Conservation (phyloP, 768 basidiomycete genomes). For the Pleurotus platypus region DNA sequence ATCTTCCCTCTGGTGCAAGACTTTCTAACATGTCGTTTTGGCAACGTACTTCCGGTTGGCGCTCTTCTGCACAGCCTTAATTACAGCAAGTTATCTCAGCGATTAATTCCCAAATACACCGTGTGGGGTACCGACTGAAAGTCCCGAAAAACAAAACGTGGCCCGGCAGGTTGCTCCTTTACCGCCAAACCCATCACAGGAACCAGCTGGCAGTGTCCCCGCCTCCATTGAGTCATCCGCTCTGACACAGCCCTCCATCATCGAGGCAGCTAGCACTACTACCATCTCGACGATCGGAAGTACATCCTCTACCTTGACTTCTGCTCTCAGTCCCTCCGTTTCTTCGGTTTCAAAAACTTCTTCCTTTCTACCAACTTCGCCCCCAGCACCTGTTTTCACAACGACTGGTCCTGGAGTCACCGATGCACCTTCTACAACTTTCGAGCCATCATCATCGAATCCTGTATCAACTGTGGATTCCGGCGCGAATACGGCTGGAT, state of each 20-base stretch:
- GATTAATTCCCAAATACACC: no score
- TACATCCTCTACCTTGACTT: no score
- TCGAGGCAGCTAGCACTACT: neutral
- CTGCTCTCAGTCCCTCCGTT: no score
- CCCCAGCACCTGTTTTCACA: neutral
- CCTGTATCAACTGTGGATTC: neutral
- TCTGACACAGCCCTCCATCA: neutral
- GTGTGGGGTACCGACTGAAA: neutral
- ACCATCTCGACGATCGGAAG: neutral
- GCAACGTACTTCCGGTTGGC: no score
- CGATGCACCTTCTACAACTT: neutral
- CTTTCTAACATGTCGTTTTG: no score
- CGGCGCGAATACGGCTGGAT: constrained; percentile 15
- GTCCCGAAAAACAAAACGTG: neutral
- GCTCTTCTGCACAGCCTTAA: no score
- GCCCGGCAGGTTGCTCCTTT: neutral
- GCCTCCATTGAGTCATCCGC: neutral
- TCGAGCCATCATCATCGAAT: neutral
- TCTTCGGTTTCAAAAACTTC: neutral
- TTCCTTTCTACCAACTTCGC: neutral
- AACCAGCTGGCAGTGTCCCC: neutral
- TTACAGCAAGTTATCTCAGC: no score
- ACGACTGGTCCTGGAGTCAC: neutral
- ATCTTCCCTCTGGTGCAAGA: no score
- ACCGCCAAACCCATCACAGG: neutral